Evolutionary conservation across 106 monocot species (phyloP).

Genomic region (Allium cepa): DNA sequence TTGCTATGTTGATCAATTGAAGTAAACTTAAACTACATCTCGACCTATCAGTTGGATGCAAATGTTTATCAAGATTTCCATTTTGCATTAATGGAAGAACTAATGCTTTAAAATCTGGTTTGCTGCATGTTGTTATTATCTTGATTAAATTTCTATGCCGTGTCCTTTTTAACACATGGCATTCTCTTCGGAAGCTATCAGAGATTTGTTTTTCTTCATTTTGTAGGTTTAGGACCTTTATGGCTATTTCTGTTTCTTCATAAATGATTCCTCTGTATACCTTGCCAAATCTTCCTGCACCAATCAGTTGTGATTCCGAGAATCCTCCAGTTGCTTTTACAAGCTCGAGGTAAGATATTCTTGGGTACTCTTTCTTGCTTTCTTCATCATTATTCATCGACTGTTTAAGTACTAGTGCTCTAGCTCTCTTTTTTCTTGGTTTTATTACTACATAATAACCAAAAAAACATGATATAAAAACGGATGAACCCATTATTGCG

Average conservation of each 20-base stretch:
- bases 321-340: constrained; percentile 66
- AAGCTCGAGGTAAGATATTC: constrained; percentile 63
- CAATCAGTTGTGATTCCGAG: constrained; percentile 45
- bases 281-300: constrained; percentile 61
- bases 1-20: constrained; percentile 42
- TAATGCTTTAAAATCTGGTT: constrained; percentile 76
- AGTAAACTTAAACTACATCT: constrained; percentile 20
- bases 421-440: constrained; percentile 1
- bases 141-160: constrained; percentile 80
- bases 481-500: constrained; percentile 2
- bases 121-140: constrained; percentile 84
- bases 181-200: constrained; percentile 72
- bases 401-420: neutral
- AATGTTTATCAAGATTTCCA: constrained; percentile 67
- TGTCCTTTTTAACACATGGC: constrained; percentile 62
- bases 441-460: constrained; percentile 6
- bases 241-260: constrained; percentile 45
- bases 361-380: constrained; percentile 39
- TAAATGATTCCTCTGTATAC: constrained; percentile 62
- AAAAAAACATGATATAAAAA: constrained; percentile 10
- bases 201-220: constrained; percentile 6
- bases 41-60: constrained; percentile 19
- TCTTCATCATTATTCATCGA: constrained; percentile 5
- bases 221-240: constrained; percentile 55
- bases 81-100: constrained; percentile 85